These are phyloP conservation scores for Cylindrodendrum hubeiense DNA, from an alignment of 2,329 filamentous ascomycete genomes.

Conservation along the genomic window DNA sequence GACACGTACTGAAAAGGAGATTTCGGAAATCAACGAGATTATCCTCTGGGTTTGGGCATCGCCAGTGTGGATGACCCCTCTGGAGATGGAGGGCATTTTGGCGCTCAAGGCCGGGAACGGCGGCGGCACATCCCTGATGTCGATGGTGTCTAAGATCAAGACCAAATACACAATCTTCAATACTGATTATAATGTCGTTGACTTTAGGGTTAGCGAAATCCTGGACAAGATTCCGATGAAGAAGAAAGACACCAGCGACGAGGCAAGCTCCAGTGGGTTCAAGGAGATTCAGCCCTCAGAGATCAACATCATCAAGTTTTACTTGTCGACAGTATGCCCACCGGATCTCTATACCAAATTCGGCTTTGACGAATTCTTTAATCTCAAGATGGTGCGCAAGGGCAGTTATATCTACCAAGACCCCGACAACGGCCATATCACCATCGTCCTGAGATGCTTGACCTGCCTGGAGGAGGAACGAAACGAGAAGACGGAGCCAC, in stretches of 20 bases:
- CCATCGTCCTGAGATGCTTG: slow-evolving; percentile 42
- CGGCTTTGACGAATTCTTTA: slow-evolving; percentile 50
- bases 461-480: slow-evolving; percentile 15
- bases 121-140: slow-evolving; percentile 22
- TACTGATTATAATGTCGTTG: background rate
- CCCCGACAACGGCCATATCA: slow-evolving; percentile 47
- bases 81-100: slow-evolving; percentile 43
- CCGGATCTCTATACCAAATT: slow-evolving; percentile 48
- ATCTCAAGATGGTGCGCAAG: slow-evolving; percentile 44
- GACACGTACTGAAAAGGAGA: slow-evolving; percentile 48
- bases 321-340: slow-evolving; percentile 49
- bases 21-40: slow-evolving; percentile 53
- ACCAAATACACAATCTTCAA: slow-evolving; percentile 24
- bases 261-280: slow-evolving; percentile 1
- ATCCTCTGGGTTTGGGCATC: slow-evolving; percentile 50
- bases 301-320: slow-evolving; percentile 48
- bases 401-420: slow-evolving; percentile 49
- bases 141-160: slow-evolving; percentile 25
- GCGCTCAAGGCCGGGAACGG: slow-evolving; percentile 9
- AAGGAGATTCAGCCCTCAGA: slow-evolving; percentile 39
- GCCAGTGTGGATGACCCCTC: slow-evolving; percentile 39
- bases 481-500: background rate
- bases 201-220: slow-evolving; percentile 16
- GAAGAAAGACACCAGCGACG: background rate
- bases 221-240: slow-evolving; percentile 11